Percentiles rank a stretch among this genome's conserved stretches.
These are phyloP conservation scores for Exophiala dermatitidis DNA, from an alignment of 2,329 filamentous ascomycete genomes.

Conservation along the genomic window DNA sequence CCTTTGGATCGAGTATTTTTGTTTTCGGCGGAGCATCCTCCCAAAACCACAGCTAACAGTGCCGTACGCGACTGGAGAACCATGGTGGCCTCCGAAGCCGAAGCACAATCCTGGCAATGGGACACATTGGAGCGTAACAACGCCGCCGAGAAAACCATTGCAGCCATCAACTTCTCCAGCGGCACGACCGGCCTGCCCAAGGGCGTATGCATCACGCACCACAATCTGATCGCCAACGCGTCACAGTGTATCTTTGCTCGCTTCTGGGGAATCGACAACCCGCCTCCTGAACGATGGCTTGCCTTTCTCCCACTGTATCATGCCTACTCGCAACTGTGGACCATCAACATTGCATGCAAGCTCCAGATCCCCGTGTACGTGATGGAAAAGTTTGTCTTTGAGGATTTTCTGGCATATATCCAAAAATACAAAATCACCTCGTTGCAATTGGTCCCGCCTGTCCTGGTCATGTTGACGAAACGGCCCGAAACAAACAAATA, in stretches of 20 bases:
- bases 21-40: conserved; percentile 24
- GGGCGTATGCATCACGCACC: conserved; percentile 45
- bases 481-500: conserved; percentile 49
- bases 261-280: conserved; percentile 35
- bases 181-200: conserved; percentile 49
- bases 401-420: conserved; percentile 49
- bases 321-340: conserved; percentile 43
- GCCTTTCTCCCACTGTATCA: conserved; percentile 44
- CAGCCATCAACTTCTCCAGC: conserved; percentile 47
- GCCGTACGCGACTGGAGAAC: conserved; percentile 27
- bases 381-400: conserved; percentile 56
- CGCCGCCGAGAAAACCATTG: conserved; percentile 37
- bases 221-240: conserved; percentile 33
- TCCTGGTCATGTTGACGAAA: conserved; percentile 54
- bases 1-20: conserved; percentile 23
- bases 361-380: conserved; percentile 56
- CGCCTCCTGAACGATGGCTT: conserved; percentile 40
- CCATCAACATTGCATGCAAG: conserved; percentile 52
- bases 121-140: conserved; percentile 19
- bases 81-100: conserved; percentile 41
- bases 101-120: conserved; percentile 37
- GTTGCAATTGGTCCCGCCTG: conserved; percentile 55
- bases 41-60: conserved; percentile 37
- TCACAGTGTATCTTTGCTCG: too few species aligned
- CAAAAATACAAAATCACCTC: conserved; percentile 46